Evolutionary conservation across 208 protist genomes (phyloP).

Genomic region (Perkinsela sp.): DNA sequence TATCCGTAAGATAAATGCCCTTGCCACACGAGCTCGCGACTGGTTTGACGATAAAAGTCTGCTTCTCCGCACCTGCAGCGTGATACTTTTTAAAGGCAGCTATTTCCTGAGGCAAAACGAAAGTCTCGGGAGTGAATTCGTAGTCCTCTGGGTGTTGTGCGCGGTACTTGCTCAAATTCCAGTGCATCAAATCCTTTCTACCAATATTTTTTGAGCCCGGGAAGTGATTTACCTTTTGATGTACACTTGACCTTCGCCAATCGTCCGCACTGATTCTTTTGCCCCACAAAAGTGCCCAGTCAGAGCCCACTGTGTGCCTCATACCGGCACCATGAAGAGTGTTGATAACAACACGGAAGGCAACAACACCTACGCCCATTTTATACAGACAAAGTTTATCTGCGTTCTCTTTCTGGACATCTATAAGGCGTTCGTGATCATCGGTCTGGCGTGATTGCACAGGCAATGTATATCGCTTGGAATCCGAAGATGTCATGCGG

Average conservation of each 20-base stretch:
- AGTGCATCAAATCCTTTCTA: conserved; percentile 48
- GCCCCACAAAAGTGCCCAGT: conserved; percentile 65
- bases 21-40: conserved; percentile 52
- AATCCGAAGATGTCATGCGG: background rate
- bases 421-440: background rate
- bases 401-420: conserved; percentile 38
- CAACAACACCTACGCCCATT: conserved; percentile 56
- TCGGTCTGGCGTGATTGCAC: background rate
- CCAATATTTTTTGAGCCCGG: conserved; percentile 63
- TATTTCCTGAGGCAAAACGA: conserved; percentile 39
- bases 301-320: conserved; percentile 21
- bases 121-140: conserved; percentile 43
- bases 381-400: conserved; percentile 58
- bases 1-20: conserved; percentile 33
- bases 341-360: conserved; percentile 53
- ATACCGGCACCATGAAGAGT: conserved; percentile 47
- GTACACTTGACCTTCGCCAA: conserved; percentile 26
- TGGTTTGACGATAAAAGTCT: conserved; percentile 61
- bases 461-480: background rate
- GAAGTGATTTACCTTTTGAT: conserved; percentile 71
- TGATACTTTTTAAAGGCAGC: conserved; percentile 17
- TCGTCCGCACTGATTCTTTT: conserved; percentile 50
- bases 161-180: conserved; percentile 28
- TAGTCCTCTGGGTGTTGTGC: conserved; percentile 27
- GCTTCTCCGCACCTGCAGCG: conserved; percentile 17